Evolutionary conservation across 176 grass and related monocot species (phyloP).

Genomic region (Aegilops umbellulata): DNA sequence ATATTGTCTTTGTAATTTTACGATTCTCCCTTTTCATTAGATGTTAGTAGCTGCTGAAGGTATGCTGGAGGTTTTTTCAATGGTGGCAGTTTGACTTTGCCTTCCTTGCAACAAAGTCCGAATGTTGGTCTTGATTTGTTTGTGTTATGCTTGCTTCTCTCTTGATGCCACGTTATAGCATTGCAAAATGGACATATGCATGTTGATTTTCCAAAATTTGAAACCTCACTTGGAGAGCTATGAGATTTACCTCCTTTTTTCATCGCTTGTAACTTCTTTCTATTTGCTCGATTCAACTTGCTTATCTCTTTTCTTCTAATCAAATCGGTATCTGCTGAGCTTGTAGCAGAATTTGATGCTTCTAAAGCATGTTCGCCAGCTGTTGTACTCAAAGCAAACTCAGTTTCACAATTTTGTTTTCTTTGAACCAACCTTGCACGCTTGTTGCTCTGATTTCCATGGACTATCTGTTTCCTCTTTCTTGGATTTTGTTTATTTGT

Average conservation of each 20-base stretch:
- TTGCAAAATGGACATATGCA: not conserved
- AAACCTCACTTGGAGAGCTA: not conserved
- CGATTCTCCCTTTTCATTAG: not conserved
- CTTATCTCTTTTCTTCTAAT: not conserved
- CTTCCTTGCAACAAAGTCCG: not conserved
- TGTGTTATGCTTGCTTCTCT: not conserved
- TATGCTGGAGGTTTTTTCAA: not conserved
- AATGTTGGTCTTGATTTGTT: not conserved
- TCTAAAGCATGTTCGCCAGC: not conserved
- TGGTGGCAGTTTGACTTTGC: not conserved
- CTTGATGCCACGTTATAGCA: slow-evolving; percentile 9
- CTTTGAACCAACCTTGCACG: not conserved
- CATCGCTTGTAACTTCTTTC: not conserved
- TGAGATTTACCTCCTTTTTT: not conserved
- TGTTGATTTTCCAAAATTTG: not conserved
- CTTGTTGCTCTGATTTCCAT: not conserved
- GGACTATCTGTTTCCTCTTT: not conserved
- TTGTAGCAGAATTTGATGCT: too few species aligned
- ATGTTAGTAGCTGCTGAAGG: not conserved
- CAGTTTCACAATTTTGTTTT: not conserved
- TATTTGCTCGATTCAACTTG: not conserved
- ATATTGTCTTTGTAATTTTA: slow-evolving; percentile 22
- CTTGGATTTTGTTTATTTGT: not conserved
- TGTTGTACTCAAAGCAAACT: not conserved
- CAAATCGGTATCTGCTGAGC: not conserved